phyloP scores from a whole-genome alignment of 148 eudicot species.

The Heliosperma pusillum region DNA sequence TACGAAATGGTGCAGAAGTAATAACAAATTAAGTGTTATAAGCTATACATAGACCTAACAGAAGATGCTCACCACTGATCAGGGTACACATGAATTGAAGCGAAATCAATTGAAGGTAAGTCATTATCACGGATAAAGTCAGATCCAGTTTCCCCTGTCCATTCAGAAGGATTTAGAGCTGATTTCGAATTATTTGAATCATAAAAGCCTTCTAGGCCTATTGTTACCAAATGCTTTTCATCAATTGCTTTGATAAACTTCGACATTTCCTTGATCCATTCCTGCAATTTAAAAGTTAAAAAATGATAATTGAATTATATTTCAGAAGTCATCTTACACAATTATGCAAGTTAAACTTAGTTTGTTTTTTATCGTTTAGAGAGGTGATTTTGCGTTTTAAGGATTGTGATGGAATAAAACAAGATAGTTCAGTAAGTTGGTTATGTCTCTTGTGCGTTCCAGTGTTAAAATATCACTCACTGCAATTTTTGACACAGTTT shows the following conservation, averaged over 20 bases:
- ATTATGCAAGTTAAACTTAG: no score
- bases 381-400: no score
- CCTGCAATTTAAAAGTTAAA: conserved; percentile 44
- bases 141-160: conserved; percentile 71
- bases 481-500: no score
- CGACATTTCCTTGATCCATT: conserved; percentile 97
- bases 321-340: no score
- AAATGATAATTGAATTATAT: neutral
- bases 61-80: conserved; percentile 73
- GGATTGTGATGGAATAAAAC: no score
- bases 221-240: conserved; percentile 76
- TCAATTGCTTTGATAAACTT: conserved; percentile 71
- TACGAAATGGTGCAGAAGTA: neutral
- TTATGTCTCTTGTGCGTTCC: no score
- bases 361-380: no score
- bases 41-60: neutral
- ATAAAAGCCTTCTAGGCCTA: conserved; percentile 93
- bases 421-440: no score
- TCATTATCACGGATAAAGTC: conserved; percentile 81
- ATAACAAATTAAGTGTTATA: neutral
- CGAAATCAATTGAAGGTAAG: conserved; percentile 77
- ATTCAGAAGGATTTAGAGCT: conserved; percentile 62
- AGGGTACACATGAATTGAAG: conserved; percentile 90
- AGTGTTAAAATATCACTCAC: no score
- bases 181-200: conserved; percentile 63